Conservation (phyloP, 306 rosid genomes). For the Sechiopsis laciniata region DNA sequence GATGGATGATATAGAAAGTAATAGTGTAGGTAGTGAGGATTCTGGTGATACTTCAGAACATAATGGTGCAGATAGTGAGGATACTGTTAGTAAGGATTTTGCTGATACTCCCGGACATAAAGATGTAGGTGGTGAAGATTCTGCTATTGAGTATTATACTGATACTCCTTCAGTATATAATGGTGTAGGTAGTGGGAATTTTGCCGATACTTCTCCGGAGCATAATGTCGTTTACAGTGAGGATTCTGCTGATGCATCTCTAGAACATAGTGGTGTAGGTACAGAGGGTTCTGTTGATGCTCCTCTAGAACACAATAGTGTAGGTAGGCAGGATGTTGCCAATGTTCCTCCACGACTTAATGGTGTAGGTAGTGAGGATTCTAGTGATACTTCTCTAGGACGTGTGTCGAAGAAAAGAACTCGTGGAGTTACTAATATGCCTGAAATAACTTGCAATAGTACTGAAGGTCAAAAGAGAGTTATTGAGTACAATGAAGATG, state of each 20-base stretch:
- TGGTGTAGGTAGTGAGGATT: too few relatives aligned
- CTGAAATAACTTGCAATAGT: neutral
- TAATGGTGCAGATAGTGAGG: too few relatives aligned
- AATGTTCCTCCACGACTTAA: too few relatives aligned
- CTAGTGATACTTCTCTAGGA: neutral
- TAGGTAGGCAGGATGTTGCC: neutral
- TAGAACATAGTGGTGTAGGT: neutral
- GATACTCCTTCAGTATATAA: neutral
- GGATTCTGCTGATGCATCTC: too few relatives aligned
- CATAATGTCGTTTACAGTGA: neutral
- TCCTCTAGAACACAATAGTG: neutral
- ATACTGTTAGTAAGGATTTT: too few relatives aligned
- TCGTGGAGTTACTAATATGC: neutral
- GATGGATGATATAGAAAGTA: neutral
- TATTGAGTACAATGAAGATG: neutral
- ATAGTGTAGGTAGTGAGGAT: neutral
- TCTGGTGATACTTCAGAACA: too few relatives aligned
- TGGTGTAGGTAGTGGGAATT: neutral
- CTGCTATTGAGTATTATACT: neutral
- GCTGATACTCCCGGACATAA: neutral
- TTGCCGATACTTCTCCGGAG: neutral
- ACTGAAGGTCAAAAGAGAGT: neutral
- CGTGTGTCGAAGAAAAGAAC: neutral
- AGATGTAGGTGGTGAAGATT: neutral
- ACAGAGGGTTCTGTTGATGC: neutral